Evolutionary conservation across 2,329 filamentous ascomycete genomes (phyloP).

Genomic region (Fusarium denticulatum): DNA sequence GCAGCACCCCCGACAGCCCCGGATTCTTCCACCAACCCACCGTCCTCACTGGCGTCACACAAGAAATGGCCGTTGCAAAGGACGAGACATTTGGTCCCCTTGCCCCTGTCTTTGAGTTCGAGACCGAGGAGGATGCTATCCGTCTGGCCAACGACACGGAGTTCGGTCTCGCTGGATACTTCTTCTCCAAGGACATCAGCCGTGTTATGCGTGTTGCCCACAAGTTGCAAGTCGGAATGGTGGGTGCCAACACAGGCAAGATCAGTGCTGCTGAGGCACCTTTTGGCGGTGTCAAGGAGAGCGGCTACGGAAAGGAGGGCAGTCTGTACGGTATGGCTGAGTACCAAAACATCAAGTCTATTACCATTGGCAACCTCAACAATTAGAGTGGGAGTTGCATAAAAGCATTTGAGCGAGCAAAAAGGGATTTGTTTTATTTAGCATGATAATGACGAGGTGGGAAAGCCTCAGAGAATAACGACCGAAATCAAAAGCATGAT

Average conservation of each 20-base stretch:
- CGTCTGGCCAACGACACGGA: constrained; percentile 52
- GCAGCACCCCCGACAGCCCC: constrained; percentile 72
- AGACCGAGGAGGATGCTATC: constrained; percentile 52
- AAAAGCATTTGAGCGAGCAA: constrained; percentile 7
- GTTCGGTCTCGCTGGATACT: constrained; percentile 50
- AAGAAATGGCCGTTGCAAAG: constrained; percentile 44
- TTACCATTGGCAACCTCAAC: constrained; percentile 46
- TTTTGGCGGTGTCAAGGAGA: constrained; percentile 51
- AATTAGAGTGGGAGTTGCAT: constrained; percentile 9
- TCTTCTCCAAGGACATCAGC: constrained; percentile 49
- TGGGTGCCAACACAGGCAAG: constrained; percentile 60
- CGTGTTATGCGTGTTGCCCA: constrained; percentile 58
- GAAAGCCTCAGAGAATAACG: constrained; percentile 23
- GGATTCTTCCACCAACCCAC: constrained; percentile 76
- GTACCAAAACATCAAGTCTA: constrained; percentile 60
- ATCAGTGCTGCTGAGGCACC: constrained; percentile 49
- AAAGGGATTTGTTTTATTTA: constrained; percentile 32
- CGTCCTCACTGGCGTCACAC: constrained; percentile 66
- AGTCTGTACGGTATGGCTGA: constrained; percentile 59
- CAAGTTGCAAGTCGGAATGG: constrained; percentile 72
- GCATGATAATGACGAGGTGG: constrained; percentile 41
- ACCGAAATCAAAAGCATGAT: not conserved
- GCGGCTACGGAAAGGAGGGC: constrained; percentile 50
- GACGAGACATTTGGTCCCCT: constrained; percentile 49
- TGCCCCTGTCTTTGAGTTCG: constrained; percentile 45